Evolutionary conservation across 768 basidiomycete species (phyloP).

Genomic region (Macrolepiota dolichaula): DNA sequence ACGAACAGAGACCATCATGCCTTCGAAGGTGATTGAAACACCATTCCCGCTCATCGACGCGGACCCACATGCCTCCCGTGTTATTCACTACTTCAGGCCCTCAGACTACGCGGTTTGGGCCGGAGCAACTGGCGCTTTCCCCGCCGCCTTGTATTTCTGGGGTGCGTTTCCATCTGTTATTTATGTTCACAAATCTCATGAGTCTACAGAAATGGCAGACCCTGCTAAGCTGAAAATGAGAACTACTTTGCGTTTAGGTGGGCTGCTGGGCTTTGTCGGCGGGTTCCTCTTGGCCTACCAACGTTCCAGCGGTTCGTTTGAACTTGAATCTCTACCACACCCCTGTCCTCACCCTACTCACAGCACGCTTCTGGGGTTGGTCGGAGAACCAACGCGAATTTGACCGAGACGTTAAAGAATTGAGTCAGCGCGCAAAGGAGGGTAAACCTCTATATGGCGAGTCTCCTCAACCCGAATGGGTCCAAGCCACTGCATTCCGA

Average conservation of each 20-base stretch:
- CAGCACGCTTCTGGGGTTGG: constrained; percentile 97
- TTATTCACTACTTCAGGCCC: constrained; percentile 84
- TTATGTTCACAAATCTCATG: constrained; percentile 8
- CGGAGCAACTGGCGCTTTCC: constrained; percentile 75
- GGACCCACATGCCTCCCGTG: constrained; percentile 86
- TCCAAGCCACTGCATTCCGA: constrained; percentile 80
- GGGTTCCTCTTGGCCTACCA: constrained; percentile 95
- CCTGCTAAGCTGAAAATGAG: constrained; percentile 34
- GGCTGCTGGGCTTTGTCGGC: constrained; percentile 79
- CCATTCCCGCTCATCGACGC: constrained; percentile 91
- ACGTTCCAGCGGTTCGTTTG: constrained; percentile 72
- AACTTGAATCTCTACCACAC: constrained; percentile 11
- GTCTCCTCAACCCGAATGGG: constrained; percentile 78
- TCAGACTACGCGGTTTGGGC: constrained; percentile 89
- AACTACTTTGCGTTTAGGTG: constrained; percentile 48
- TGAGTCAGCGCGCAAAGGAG: constrained; percentile 66
- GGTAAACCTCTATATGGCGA: constrained; percentile 88
- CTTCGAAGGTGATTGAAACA: constrained; percentile 48
- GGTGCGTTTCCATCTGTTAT: constrained; percentile 46
- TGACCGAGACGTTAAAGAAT: constrained; percentile 71
- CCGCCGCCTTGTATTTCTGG: constrained; percentile 76
- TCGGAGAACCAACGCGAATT: constrained; percentile 84
- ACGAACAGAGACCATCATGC: constrained; percentile 34
- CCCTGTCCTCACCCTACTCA: constrained; percentile 10
- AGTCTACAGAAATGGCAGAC: constrained; percentile 45